A percentile compares a stretch with the other conserved stretches of the same genome.
Evolutionary conservation across 2,329 filamentous ascomycete genomes (phyloP).

Genomic region (Phialocephala sp.): DNA sequence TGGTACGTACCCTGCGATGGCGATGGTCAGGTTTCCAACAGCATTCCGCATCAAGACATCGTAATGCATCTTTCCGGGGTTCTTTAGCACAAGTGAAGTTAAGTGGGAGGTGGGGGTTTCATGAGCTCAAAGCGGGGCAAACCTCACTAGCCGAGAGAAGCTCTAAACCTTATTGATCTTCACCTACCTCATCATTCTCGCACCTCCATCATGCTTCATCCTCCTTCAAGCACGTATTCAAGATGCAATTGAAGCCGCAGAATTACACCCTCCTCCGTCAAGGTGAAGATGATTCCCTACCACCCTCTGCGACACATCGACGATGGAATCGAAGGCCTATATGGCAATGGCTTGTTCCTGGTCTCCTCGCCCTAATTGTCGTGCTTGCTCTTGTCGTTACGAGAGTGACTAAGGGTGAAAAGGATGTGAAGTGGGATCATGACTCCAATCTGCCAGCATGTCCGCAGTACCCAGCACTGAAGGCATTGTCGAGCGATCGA

Average conservation of each 20-base stretch:
- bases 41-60: conserved; percentile 74
- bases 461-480: conserved; percentile 33
- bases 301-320: background rate
- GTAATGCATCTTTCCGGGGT: conserved; percentile 67
- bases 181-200: conserved; percentile 3
- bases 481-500: conserved; percentile 12
- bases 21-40: conserved; percentile 76
- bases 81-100: too few species aligned
- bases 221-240: conserved; percentile 5
- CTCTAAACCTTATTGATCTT: conserved; percentile 3
- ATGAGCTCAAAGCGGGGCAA: conserved; percentile 9
- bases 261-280: conserved; percentile 32
- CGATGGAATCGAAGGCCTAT: conserved; percentile 15
- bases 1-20: conserved; percentile 78
- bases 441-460: conserved; percentile 25
- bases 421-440: conserved; percentile 15
- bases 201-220: background rate
- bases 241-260: conserved; percentile 19
- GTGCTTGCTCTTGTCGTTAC: conserved; percentile 19
- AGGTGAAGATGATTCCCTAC: conserved; percentile 20
- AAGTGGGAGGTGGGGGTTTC: conserved; percentile 16
- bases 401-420: background rate
- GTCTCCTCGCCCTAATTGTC: conserved; percentile 13
- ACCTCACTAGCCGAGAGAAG: background rate
- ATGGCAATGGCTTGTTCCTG: conserved; percentile 24